Evolutionary conservation across 176 grass and related monocot genomes (phyloP), one percentile per base, ranked within the genome.

Genomic region (Thinopyrum elongatum): DNA sequence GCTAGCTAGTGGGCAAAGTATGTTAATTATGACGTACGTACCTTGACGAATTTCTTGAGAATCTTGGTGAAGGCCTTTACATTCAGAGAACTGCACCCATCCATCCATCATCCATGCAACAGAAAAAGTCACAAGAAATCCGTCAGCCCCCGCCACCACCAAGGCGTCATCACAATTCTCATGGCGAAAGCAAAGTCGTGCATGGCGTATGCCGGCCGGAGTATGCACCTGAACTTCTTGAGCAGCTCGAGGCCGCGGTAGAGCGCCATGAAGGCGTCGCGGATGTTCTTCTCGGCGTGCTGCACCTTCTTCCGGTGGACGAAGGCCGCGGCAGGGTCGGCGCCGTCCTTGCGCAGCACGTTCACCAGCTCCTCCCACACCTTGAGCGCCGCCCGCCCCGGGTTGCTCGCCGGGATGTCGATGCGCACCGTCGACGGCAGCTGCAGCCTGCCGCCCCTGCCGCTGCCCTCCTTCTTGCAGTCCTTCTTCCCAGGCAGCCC

Each of bases 271-370:
- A 94, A 95, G 22, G 92, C 93, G 78, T 85, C 90, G 3, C 93
- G 90, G 81, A 98, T 92, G 86, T 90, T 95, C 92, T 98, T 98
- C 91, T 98, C 97, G 33, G 97, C 97, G 82, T 89, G 80, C 94
- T 92, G 97, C 7, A 99, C 71, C 91, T 99, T 99, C 88, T 95
- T 99, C 6, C 86, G 88, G 90, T 91, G 88, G 38, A 95, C 84
- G 84, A 86, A 88, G 22, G 93, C 85, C 9, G 88, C 88, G 76
- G 85, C 83, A 0, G 89, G 87, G 83, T 89, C 87, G 23, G 86
- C 88, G 57, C 87, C 91, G 31, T 96, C 97, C 84, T 92, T 95
- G n/a, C 90, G 92, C 65, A 91, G 84, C 36, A 94, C 89, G 71
- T 98, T 98, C 31, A 94, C 87, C 21, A 95, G 81, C 79, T 94